Evolutionary conservation across 2,329 filamentous ascomycete species (phyloP), one percentile per base, ranked within the genome.

Genomic region (Didymella sp.): DNA sequence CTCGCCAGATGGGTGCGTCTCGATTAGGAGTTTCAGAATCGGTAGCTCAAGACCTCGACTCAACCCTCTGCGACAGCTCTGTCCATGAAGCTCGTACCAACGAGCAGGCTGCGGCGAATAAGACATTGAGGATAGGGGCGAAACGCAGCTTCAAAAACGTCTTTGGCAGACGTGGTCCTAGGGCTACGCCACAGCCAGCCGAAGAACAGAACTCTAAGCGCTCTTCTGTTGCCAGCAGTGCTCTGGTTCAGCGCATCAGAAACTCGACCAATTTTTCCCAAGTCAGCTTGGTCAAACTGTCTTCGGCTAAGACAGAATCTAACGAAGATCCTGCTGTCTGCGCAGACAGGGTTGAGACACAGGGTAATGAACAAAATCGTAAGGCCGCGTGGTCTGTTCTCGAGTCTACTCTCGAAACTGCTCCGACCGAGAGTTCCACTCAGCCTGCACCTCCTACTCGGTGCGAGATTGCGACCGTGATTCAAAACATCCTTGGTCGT

Each of bases 131-230:
- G 31, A 38, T 68, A 38, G 69, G 66, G 27, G 31, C 59, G 6
- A 69, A 70, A 52, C 63, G 59, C 22, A 73, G 69, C 50, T 48
- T 74, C 24, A 65, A 62, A 3, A 51, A 63, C n/a, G 42, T 73
- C 4, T 72, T 74, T 51, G 54, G 55, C 9, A 67, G 46, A 35
- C 62, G 59, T 13, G 54, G 64, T 4, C 47, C 31, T 15, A 62
- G 60, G 13, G 31, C 19, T 6, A 44, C 8, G 8, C 24, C 30
- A 30, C 12, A 45, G 43, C 37, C 49, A 45, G 17, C 30, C 22
- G 15, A 45, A 51, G 40, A 58, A 42, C 35, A 42, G 48, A n/a
- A 30, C 12, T 21, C 58, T 5, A 65, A 69, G 33, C 59, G 59
- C 28, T 51, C 60, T 5, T 69, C 65, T 15, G 43, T 64, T 13